phyloP scores from a whole-genome alignment of 1,284 basidiomycete species.

The Lentinula novae-zelandiae region DNA sequence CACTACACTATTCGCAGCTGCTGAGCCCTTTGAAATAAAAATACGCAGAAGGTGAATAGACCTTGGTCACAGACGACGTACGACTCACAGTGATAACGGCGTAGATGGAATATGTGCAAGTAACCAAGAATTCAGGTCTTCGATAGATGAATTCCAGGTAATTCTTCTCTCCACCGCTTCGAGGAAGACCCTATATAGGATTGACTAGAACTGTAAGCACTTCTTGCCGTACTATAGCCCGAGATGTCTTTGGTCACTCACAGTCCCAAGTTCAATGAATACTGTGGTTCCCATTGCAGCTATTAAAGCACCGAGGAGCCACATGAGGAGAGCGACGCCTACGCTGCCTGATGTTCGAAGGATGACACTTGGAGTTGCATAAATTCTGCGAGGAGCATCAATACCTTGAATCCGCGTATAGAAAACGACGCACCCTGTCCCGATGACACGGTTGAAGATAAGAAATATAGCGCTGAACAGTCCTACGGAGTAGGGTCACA shows the following conservation, averaged over 20 bases:
- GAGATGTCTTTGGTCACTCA: slow-evolving; percentile 29
- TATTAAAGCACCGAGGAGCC: slow-evolving; percentile 64
- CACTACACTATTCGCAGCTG: slow-evolving; percentile 54
- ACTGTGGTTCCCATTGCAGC: slow-evolving; percentile 66
- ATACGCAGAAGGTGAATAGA: slow-evolving; percentile 17
- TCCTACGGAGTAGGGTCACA: slow-evolving; percentile 27
- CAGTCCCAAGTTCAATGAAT: slow-evolving; percentile 71
- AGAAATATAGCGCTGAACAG: slow-evolving; percentile 61
- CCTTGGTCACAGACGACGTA: slow-evolving; percentile 14
- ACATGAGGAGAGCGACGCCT: slow-evolving; percentile 63
- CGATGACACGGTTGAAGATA: slow-evolving; percentile 75
- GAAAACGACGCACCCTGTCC: slow-evolving; percentile 55
- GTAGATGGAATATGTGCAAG: slow-evolving; percentile 59
- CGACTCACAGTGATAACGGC: slow-evolving; percentile 52
- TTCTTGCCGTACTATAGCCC: slow-evolving; percentile 29
- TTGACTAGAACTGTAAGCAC: background rate
- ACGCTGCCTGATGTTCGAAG: slow-evolving; percentile 61
- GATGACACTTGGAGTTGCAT: slow-evolving; percentile 69
- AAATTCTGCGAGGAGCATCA: slow-evolving; percentile 45
- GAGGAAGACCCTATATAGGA: slow-evolving; percentile 50
- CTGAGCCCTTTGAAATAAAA: slow-evolving; percentile 39
- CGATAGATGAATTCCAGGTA: slow-evolving; percentile 72
- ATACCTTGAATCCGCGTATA: background rate
- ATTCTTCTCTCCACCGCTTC: slow-evolving; percentile 74
- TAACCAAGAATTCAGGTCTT: slow-evolving; percentile 56